A percentile compares a stretch with the other conserved stretches of the same genome.
Evolutionary conservation across 495 filamentous ascomycete genomes (phyloP).

Genomic region (Pyronema omphalodes): DNA sequence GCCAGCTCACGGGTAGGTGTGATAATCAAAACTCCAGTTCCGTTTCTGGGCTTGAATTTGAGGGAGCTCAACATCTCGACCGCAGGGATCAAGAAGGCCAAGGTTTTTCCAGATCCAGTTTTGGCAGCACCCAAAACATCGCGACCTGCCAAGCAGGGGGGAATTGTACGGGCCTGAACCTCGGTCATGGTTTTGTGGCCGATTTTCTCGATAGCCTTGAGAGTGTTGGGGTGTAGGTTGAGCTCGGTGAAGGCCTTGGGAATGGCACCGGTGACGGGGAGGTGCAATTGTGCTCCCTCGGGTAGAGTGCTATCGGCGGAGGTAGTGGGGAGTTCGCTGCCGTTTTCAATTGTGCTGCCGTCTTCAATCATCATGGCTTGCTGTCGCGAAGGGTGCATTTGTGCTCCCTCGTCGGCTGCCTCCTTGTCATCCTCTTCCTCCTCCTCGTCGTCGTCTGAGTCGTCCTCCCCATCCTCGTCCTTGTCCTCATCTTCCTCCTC

Average conservation of each 20-base stretch:
- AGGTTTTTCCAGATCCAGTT: slow-evolving; percentile 88
- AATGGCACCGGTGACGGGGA: slow-evolving; percentile 37
- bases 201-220: slow-evolving; percentile 79
- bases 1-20: slow-evolving; percentile 81
- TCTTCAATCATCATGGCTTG: background rate
- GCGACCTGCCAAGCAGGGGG: slow-evolving; percentile 68
- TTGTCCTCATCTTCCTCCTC: slow-evolving; percentile 28
- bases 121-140: slow-evolving; percentile 95
- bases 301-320: slow-evolving; percentile 31
- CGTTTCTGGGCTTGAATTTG: slow-evolving; percentile 68
- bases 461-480: slow-evolving; percentile 20
- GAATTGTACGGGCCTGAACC: slow-evolving; percentile 77
- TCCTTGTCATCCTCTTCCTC: slow-evolving; percentile 12
- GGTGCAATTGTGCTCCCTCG: slow-evolving; percentile 31
- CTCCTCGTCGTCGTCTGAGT: slow-evolving; percentile 2
- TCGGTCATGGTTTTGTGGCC: slow-evolving; percentile 90
- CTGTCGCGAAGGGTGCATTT: background rate
- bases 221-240: slow-evolving; percentile 68
- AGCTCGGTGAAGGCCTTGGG: slow-evolving; percentile 58
- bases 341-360: slow-evolving; percentile 1
- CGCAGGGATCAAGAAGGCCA: slow-evolving; percentile 86
- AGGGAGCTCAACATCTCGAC: slow-evolving; percentile 86
- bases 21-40: slow-evolving; percentile 35
- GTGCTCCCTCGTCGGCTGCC: slow-evolving; percentile 15
- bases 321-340: slow-evolving; percentile 8